Percentiles rank a stretch among this genome's conserved stretches.
These are phyloP conservation scores for Aureobasidium pullulans DNA, from an alignment of 2,329 filamentous ascomycete species.

Conservation along the genomic window DNA sequence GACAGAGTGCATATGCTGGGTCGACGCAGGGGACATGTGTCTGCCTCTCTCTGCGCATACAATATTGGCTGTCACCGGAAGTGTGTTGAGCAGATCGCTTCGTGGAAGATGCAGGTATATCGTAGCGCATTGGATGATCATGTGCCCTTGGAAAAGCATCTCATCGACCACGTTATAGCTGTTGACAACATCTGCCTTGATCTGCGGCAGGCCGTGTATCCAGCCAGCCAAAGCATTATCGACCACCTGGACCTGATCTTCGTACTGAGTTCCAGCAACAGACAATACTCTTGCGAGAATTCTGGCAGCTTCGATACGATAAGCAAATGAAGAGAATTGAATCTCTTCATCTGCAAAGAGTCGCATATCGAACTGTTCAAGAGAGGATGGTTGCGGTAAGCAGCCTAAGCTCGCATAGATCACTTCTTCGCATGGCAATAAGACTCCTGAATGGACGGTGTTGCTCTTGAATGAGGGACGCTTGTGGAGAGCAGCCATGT, in stretches of 20 bases:
- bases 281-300: slow-evolving; percentile 71
- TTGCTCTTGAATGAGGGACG: slow-evolving; percentile 64
- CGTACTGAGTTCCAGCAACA: slow-evolving; percentile 26
- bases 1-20: slow-evolving; percentile 60
- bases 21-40: slow-evolving; percentile 43
- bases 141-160: slow-evolving; percentile 85
- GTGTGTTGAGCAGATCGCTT: slow-evolving; percentile 61
- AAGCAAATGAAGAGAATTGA: slow-evolving; percentile 76
- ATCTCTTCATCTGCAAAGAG: slow-evolving; percentile 65
- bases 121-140: slow-evolving; percentile 58
- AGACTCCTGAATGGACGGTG: slow-evolving; percentile 59
- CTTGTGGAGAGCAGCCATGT: slow-evolving; percentile 73
- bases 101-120: slow-evolving; percentile 75
- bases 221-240: slow-evolving; percentile 64
- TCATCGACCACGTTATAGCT: slow-evolving; percentile 70
- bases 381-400: slow-evolving; percentile 52
- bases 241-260: slow-evolving; percentile 46
- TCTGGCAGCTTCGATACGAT: slow-evolving; percentile 72
- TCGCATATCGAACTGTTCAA: slow-evolving; percentile 69
- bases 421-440: slow-evolving; percentile 75
- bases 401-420: slow-evolving; percentile 47
- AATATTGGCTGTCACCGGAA: slow-evolving; percentile 44
- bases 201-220: slow-evolving; percentile 67
- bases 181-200: slow-evolving; percentile 63
- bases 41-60: slow-evolving; percentile 39